phyloP scores from a whole-genome alignment of 208 protist species.

The Trypanosoma scelopori region DNA sequence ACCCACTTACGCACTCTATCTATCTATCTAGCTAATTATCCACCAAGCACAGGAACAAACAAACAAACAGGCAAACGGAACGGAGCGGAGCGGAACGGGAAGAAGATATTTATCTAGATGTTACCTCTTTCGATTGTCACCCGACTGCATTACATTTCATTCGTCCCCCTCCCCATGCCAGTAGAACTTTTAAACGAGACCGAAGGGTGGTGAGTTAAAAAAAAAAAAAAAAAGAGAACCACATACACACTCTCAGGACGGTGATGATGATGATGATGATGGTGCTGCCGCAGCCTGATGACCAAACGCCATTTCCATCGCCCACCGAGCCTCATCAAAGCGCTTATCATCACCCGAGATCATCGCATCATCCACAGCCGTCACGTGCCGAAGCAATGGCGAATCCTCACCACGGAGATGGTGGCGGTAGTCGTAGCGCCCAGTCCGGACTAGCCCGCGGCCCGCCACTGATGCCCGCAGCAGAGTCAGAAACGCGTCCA shows the following conservation, averaged over 20 bases:
- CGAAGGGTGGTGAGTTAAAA: too few species aligned
- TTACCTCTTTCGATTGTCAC: too few species aligned
- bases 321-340: slow-evolving; percentile 59
- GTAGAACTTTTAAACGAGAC: too few species aligned
- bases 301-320: slow-evolving; percentile 44
- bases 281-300: background rate
- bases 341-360: slow-evolving; percentile 55
- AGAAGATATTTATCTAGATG: background rate
- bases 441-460: slow-evolving; percentile 64
- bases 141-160: too few species aligned
- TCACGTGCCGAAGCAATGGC: slow-evolving; percentile 45
- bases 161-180: too few species aligned
- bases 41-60: background rate
- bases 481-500: slow-evolving; percentile 82
- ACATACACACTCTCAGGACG: background rate
- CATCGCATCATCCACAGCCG: slow-evolving; percentile 70
- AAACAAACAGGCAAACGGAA: slow-evolving; percentile 17
- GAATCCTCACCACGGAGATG: slow-evolving; percentile 16
- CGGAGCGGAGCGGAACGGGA: background rate
- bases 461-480: slow-evolving; percentile 69
- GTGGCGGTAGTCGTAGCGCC: slow-evolving; percentile 53
- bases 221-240: too few species aligned
- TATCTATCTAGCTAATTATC: too few species aligned
- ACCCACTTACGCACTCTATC: background rate
- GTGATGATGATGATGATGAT: background rate